Base-by-base conservation (phyloP, 352 stramenopile species). In the Pythium pectinolyticum region DNA sequence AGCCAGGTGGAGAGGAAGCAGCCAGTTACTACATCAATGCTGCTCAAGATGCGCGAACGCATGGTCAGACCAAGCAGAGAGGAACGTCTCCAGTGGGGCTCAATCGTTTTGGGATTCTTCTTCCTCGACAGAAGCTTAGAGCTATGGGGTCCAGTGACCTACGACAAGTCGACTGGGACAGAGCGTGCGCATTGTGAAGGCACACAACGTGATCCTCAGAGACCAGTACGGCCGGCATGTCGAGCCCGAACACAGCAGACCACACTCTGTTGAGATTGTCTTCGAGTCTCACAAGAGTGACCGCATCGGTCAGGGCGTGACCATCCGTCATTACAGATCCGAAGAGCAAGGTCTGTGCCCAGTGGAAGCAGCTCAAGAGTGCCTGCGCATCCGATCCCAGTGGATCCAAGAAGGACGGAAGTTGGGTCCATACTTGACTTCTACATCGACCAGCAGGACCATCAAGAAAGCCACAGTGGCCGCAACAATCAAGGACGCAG, bases 1-100 rank as follows among this genome's bases (percentile, higher is more conserved):
- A 53, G 61, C 35, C 40, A 67, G 6, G 57, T 73, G 61, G 51
- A 73, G 24, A 19, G 55, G 51, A 73, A 69, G 43, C 61, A 73
- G 56, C 56, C 61, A 61, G 61, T 70, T 70, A 73, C 61, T 73
- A 67, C 52, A 73, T 43, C 50, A 22, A 69, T 73, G 51, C 19
- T 67, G 61, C 67, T 60, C 52, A 47, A 67, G 28, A 61, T 70
- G 51, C 56, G 27, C 19, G 22, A 31, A 10, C 5, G 10, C 15
- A 6, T 61, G 12, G 31, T 30, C 54, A 50, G 10, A 50, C 10
- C 2, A 20, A 54, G 39, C 8, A 1, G 15, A 3, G 24, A 30
- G 14, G 28, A 52, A 0, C 27, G 27, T 0, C 25, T 69, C 4
- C 25, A 66, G 9, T 69, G 50, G 53, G 59, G 31, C n/a, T 73